These are phyloP conservation scores for Auricularia sp. DNA, from an alignment of 768 basidiomycete species.

Conservation along the genomic window DNA sequence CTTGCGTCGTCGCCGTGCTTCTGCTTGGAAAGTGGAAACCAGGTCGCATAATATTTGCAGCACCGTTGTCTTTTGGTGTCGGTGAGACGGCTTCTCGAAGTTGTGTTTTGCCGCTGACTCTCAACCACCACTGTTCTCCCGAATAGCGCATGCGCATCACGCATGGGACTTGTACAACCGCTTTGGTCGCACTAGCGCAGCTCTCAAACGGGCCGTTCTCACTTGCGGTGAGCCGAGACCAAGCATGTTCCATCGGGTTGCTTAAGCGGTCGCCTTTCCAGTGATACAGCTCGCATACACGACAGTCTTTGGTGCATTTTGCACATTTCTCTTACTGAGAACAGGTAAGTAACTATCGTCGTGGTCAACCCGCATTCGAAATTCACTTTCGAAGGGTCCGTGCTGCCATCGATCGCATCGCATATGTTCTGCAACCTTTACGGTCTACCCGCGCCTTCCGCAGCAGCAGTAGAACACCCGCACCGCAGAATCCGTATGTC, in stretches of 20 bases:
- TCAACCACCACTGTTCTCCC: not conserved
- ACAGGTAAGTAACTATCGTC: conserved; percentile 36
- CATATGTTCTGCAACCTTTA: conserved; percentile 93
- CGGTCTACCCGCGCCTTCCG: conserved; percentile 67
- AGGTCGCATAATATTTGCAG: conserved; percentile 59
- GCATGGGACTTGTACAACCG: conserved; percentile 77
- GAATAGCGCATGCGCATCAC: conserved; percentile 82
- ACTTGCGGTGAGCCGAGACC: conserved; percentile 36
- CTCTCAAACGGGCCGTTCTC: conserved; percentile 52
- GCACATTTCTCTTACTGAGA: conserved; percentile 75
- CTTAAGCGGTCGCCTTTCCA: conserved; percentile 21
- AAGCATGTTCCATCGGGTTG: not conserved
- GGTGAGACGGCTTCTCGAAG: conserved; percentile 41
- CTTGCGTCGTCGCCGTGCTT: conserved; percentile 69
- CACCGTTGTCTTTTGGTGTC: conserved; percentile 81
- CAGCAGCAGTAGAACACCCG: conserved; percentile 48
- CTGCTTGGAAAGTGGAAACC: conserved; percentile 51
- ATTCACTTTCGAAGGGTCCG: conserved; percentile 32
- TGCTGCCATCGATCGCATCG: conserved; percentile 65
- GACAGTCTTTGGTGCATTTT: conserved; percentile 84
- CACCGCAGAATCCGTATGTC: conserved; percentile 40
- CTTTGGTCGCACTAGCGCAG: conserved; percentile 56
- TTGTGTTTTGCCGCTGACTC: not conserved
- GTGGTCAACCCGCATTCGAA: not conserved
- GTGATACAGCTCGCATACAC: conserved; percentile 88